A percentile compares a stretch with the other conserved stretches of the same genome.
Conservation (phyloP, 108 stramenopile genomes). For the Craspedostauros australis region DNA sequence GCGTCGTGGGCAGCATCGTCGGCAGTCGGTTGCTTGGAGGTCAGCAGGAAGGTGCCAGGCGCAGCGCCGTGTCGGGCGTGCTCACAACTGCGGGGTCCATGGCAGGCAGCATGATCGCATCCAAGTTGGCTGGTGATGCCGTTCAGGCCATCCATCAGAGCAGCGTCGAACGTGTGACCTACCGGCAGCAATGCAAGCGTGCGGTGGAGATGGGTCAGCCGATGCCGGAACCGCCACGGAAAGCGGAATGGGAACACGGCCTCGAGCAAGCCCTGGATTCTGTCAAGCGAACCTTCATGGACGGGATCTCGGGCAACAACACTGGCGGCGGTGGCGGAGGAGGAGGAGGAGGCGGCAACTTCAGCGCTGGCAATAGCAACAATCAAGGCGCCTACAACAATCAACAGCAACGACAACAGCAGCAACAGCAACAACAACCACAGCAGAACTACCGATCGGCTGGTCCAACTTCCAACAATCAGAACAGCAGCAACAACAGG, state of each 20-base stretch:
- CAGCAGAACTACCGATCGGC: too few relatives aligned
- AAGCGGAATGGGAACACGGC: too few relatives aligned
- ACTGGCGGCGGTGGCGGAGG: constrained; percentile 9
- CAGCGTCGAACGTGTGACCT: constrained; percentile 43
- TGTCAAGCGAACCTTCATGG: too few relatives aligned
- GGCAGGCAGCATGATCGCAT: constrained; percentile 56
- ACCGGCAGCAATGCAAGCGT: constrained; percentile 37
- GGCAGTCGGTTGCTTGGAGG: constrained; percentile 20
- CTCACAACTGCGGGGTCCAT: constrained; percentile 40
- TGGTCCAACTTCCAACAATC: too few relatives aligned
- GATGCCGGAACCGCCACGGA: constrained; percentile 34
- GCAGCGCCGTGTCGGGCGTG: constrained; percentile 10
- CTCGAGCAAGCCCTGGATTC: too few relatives aligned
- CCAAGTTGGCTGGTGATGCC: constrained; percentile 38
- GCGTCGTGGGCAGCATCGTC: constrained; percentile 48
- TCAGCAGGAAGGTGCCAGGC: constrained; percentile 4
- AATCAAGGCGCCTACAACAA: too few relatives aligned
- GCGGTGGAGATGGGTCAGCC: constrained; percentile 47
- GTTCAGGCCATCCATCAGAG: constrained; percentile 46
- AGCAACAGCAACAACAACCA: too few relatives aligned
- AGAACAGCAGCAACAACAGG: too few relatives aligned
- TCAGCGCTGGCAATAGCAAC: constrained; percentile 1
- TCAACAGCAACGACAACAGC: too few relatives aligned
- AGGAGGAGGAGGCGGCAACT: constrained; percentile 3
- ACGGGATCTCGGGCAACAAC: too few relatives aligned